Evolutionary conservation across 345 rosid genomes (phyloP), one percentile per base, ranked within the genome.

Genomic region (Turnera subulata): DNA sequence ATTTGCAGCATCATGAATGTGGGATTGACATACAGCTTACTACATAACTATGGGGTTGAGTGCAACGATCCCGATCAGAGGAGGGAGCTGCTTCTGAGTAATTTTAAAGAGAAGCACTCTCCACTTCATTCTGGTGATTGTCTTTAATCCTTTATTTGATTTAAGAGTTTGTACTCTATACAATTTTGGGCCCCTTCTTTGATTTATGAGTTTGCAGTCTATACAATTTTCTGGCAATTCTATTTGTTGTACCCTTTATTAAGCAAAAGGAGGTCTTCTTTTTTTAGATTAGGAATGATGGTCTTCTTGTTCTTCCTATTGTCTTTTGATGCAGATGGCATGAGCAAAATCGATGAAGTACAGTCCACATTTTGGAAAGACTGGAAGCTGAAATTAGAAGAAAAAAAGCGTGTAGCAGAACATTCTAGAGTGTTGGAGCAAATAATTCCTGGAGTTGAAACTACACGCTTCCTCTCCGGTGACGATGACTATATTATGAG

Each of bases 341-440:
- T 89, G 71, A 80, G 72, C 63, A 76, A 80, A 79, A 82, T 93
- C 42, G 89, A 86, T 65, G 73, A 76, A 75, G 89, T 79, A 49
- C 95, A 89, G 13, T 85, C 97, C 52, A 82, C 89, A 33, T 93
- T 93, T 71, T 89, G 99, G 99, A 82, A 81, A 71, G 92, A 93
- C 24, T 93, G 99, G 99, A 89, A 93, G 69, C 71, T 82, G 66
- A 89, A 89, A 67, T 72, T 93, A 70, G 99, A 89, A 79, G 96
- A 81, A 46, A 86, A 88, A 71, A 89, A 79, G 75, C 68, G 52
- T 54, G 73, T 70, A 53, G 85, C 99, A 1, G 96, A 87, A 63
- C 96, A 59, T 56, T 83, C 97, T 61, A 89, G 96, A 73, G 71
- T 68, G 46, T 59, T 87, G 70, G 90, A 93, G 79, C 81, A 83